Conservation (phyloP, 1,284 basidiomycete genomes). For the Heterobasidion parviporum region DNA sequence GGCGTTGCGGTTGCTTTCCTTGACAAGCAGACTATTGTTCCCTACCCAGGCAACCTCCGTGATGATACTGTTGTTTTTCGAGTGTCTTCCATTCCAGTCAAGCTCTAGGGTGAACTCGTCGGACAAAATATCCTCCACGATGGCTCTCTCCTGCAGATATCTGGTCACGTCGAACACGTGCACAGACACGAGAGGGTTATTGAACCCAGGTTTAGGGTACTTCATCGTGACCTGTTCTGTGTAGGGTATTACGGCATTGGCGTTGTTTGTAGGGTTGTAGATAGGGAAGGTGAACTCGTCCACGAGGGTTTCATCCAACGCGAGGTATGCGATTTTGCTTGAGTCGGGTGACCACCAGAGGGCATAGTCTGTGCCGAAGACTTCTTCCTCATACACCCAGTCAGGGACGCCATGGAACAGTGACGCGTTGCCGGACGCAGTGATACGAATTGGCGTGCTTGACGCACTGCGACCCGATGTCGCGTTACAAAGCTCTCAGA, state of each 20-base stretch:
- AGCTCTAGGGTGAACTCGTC: conserved; percentile 46
- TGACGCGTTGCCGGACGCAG: conserved; percentile 72
- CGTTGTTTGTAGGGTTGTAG: conserved; percentile 77
- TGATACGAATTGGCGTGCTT: conserved; percentile 65
- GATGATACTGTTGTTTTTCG: conserved; percentile 62
- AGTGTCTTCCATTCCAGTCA: conserved; percentile 56
- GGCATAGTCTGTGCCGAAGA: conserved; percentile 67
- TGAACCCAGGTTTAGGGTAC: conserved; percentile 88
- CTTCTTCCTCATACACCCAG: conserved; percentile 97
- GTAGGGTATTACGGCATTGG: conserved; percentile 71
- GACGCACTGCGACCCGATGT: conserved; percentile 23
- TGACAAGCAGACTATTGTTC: conserved; percentile 68
- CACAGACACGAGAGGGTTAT: conserved; percentile 83
- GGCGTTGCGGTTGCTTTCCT: conserved; percentile 82
- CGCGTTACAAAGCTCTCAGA: not conserved
- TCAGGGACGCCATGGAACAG: conserved; percentile 94
- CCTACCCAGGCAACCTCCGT: conserved; percentile 84
- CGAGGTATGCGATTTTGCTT: conserved; percentile 75
- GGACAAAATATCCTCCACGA: conserved; percentile 28
- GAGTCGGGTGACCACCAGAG: conserved; percentile 92
- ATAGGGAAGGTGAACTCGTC: conserved; percentile 83
- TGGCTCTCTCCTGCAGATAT: conserved; percentile 32
- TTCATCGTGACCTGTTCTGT: conserved; percentile 74
- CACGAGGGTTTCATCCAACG: conserved; percentile 84
- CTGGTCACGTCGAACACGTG: conserved; percentile 70